Conservation (phyloP, 306 rosid species). For the Lagenaria siceraria region DNA sequence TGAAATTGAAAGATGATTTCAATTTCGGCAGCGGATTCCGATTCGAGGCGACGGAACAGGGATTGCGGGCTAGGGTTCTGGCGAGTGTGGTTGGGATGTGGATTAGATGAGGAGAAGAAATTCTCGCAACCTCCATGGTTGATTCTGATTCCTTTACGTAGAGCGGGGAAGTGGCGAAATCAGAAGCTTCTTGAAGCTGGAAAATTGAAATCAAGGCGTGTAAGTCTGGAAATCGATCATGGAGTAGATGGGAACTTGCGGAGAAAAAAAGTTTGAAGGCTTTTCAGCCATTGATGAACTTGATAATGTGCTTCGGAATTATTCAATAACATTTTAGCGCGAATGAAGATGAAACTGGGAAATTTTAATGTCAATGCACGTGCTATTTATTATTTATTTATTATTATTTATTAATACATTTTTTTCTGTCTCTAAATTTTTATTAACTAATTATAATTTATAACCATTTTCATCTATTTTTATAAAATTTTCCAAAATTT, state of each 20-base stretch:
- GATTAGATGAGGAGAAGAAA: neutral
- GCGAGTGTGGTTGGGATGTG: neutral
- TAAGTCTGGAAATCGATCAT: neutral
- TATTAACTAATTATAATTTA: too few species aligned
- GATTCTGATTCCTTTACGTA: neutral
- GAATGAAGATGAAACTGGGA: neutral
- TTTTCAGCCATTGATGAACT: neutral
- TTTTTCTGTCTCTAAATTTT: too few species aligned
- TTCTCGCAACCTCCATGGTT: conserved; percentile 6
- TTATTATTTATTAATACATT: too few species aligned
- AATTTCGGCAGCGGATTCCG: neutral
- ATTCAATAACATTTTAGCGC: neutral
- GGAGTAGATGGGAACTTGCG: neutral
- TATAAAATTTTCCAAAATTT: too few species aligned
- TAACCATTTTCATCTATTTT: too few species aligned
- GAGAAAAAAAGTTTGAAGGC: neutral
- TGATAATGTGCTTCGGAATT: neutral
- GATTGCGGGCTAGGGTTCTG: neutral
- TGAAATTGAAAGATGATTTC: neutral
- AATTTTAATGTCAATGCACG: too few species aligned
- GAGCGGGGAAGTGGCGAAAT: neutral
- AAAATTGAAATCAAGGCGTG: neutral
- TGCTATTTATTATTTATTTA: too few species aligned
- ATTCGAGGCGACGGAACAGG: neutral
- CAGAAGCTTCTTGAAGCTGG: neutral